Percentiles rank a stretch among this genome's conserved stretches.
phyloP scores from a whole-genome alignment of 2,329 filamentous ascomycete genomes.

The Stachybotrys chartarum region DNA sequence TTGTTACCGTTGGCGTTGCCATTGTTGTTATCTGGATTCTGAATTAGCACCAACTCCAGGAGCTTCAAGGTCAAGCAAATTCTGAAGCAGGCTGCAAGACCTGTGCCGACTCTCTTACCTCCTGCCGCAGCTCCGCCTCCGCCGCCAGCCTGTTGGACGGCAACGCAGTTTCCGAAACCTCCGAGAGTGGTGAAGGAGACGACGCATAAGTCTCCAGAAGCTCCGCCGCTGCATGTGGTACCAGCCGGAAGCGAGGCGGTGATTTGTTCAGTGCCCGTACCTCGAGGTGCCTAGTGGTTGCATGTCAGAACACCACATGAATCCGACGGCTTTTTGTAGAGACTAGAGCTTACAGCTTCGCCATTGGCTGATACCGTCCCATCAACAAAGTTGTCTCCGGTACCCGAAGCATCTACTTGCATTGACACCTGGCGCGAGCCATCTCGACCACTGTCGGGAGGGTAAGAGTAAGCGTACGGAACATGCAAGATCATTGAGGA shows the following conservation, averaged over 20 bases:
- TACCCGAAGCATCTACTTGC: slow-evolving; percentile 5
- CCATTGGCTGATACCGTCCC: slow-evolving; percentile 5
- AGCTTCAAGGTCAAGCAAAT: not conserved
- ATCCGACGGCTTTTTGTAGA: not conserved
- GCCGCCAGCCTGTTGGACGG: slow-evolving; percentile 5
- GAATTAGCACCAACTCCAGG: not conserved
- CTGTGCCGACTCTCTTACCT: not conserved
- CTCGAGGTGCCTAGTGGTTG: slow-evolving; percentile 1
- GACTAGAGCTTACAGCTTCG: slow-evolving; percentile 3
- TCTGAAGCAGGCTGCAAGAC: not conserved
- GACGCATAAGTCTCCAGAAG: slow-evolving; percentile 6
- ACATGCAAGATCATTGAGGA: not conserved
- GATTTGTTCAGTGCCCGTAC: slow-evolving; percentile 5
- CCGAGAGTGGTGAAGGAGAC: slow-evolving; percentile 7
- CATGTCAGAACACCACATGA: not conserved
- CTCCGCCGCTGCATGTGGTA: slow-evolving; percentile 6
- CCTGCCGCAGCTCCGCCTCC: not conserved
- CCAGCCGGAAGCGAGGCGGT: slow-evolving; percentile 5
- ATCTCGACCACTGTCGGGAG: slow-evolving; percentile 4
- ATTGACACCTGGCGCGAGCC: slow-evolving; percentile 8
- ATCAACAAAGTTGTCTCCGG: slow-evolving; percentile 6
- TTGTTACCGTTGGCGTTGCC: not conserved
- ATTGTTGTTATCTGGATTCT: not conserved
- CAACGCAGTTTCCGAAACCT: slow-evolving; percentile 9
- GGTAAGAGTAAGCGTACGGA: not conserved